These are phyloP conservation scores for Pichia sp. DNA, from an alignment of 1,139 yeast species.

Conservation along the genomic window DNA sequence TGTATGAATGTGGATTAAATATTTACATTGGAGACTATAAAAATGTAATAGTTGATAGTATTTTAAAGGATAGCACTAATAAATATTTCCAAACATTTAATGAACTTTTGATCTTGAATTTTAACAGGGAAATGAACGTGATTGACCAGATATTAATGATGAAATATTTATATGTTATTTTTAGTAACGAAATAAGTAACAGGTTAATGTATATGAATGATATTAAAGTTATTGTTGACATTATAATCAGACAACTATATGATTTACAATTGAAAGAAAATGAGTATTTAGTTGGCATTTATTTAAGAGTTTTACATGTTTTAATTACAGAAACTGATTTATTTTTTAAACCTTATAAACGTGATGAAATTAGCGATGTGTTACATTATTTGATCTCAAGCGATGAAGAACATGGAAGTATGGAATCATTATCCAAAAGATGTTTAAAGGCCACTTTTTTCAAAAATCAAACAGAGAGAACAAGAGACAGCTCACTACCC, in stretches of 20 bases:
- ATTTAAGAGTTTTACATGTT: conserved; percentile 69
- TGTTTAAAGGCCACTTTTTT: conserved; percentile 61
- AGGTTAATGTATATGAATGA: conserved; percentile 75
- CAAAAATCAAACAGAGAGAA: conserved; percentile 11
- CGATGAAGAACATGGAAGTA: conserved; percentile 32
- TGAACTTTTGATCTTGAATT: conserved; percentile 51
- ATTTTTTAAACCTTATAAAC: conserved; percentile 50
- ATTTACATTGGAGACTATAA: conserved; percentile 5
- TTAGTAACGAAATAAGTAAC: conserved; percentile 59
- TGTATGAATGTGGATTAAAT: conserved; percentile 40
- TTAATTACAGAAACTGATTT: conserved; percentile 63
- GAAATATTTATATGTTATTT: conserved; percentile 67
- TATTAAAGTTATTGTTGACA: conserved; percentile 77
- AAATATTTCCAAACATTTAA: conserved; percentile 42
- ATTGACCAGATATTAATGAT: conserved; percentile 72
- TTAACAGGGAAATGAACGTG: conserved; percentile 72
- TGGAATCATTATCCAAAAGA: conserved; percentile 54
- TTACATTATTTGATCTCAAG: conserved; percentile 39
- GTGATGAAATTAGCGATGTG: conserved; percentile 44
- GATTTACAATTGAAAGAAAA: conserved; percentile 51
- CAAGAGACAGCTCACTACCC: background rate
- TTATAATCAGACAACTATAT: conserved; percentile 70
- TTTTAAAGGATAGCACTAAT: conserved; percentile 17
- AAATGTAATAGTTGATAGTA: conserved; percentile 29
- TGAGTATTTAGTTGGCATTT: conserved; percentile 65